Conservation (phyloP, 331 rosid species). For the Ulmus americana region DNA sequence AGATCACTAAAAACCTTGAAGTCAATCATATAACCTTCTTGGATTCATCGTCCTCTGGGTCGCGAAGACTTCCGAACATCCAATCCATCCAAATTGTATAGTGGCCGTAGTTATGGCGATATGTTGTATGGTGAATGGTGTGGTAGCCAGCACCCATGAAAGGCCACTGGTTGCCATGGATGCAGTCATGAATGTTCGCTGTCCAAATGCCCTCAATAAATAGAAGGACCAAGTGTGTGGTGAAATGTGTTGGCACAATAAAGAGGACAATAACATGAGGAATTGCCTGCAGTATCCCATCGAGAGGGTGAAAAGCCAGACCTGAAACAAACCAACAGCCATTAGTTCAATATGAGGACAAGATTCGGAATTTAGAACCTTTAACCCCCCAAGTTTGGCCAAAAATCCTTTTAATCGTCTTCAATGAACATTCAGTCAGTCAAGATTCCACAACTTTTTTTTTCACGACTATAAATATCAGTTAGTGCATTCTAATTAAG, state of each 20-base stretch:
- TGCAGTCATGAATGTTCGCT: slow-evolving; percentile 83
- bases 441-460: not conserved
- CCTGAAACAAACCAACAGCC: slow-evolving; percentile 44
- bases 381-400: not conserved
- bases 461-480: no score
- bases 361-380: not conserved
- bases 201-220: slow-evolving; percentile 82
- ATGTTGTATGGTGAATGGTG: slow-evolving; percentile 89
- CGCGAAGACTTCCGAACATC: slow-evolving; percentile 84
- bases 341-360: not conserved
- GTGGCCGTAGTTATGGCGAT: slow-evolving; percentile 83
- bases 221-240: slow-evolving; percentile 50
- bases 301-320: slow-evolving; percentile 88
- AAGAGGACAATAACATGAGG: slow-evolving; percentile 59
- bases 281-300: slow-evolving; percentile 81
- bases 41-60: slow-evolving; percentile 48
- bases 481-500: not conserved
- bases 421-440: not conserved
- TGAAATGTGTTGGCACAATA: slow-evolving; percentile 66
- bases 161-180: slow-evolving; percentile 74
- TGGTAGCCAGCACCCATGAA: slow-evolving; percentile 97
- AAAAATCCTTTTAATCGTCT: not conserved
- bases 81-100: slow-evolving; percentile 90
- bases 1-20: slow-evolving; percentile 3
- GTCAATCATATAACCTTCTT: slow-evolving; percentile 47